Conservation (phyloP, 441 rosid species). For the Croton setiger region DNA sequence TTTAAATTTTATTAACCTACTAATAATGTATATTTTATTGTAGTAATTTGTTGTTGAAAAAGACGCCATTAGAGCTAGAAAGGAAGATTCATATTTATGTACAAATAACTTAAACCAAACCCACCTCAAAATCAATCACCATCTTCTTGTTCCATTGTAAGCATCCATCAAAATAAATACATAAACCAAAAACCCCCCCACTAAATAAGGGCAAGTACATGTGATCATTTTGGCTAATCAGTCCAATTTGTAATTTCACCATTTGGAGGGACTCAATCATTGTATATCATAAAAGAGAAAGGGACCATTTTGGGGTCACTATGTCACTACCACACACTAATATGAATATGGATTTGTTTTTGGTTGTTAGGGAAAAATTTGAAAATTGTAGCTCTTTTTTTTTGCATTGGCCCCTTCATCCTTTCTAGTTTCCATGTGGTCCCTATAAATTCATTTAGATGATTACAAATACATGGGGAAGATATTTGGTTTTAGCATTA, state of each 20-base stretch:
- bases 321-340: constrained; percentile 12
- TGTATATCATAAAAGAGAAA: constrained; percentile 12
- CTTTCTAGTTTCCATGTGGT: not conserved
- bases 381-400: not conserved
- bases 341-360: not conserved
- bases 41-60: not conserved
- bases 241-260: not conserved
- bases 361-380: not conserved
- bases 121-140: constrained; percentile 7
- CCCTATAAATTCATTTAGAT: not conserved
- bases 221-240: not conserved
- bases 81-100: not conserved
- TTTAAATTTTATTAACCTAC: too few species aligned
- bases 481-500: not conserved
- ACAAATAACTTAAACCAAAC: constrained; percentile 1
- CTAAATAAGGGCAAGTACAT: not conserved
- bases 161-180: not conserved
- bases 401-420: not conserved
- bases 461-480: not conserved
- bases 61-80: not conserved
- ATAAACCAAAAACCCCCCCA: not conserved
- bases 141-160: not conserved
- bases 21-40: not conserved
- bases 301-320: constrained; percentile 23
- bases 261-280: constrained; percentile 15